phyloP scores from a whole-genome alignment of 1,284 basidiomycete species.

The Cutaneotrichosporon curvatum region DNA sequence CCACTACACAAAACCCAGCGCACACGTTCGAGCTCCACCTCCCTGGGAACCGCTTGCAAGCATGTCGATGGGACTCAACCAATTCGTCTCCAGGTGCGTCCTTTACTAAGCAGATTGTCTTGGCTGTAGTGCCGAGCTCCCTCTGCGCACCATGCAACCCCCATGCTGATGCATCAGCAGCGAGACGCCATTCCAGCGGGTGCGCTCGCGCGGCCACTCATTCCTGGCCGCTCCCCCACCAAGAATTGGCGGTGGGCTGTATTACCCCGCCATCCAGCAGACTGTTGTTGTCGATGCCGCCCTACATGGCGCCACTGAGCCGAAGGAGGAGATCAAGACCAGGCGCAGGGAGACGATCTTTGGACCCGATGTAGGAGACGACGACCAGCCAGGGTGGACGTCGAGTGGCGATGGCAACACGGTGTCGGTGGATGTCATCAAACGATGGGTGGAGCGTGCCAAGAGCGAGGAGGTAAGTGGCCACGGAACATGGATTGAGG shows the following conservation, averaged over 20 bases:
- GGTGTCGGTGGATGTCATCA: slow-evolving; percentile 68
- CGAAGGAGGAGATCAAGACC: slow-evolving; percentile 36
- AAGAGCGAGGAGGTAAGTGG: slow-evolving; percentile 59
- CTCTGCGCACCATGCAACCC: too few species aligned
- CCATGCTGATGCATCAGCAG: too few species aligned
- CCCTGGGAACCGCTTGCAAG: too few species aligned
- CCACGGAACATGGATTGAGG: not conserved
- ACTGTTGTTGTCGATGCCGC: slow-evolving; percentile 41
- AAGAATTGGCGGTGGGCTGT: not conserved
- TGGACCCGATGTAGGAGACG: slow-evolving; percentile 63
- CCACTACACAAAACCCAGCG: too few species aligned
- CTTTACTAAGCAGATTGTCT: too few species aligned
- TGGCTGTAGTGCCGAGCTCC: too few species aligned
- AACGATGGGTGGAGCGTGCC: slow-evolving; percentile 71
- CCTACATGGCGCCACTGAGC: slow-evolving; percentile 3
- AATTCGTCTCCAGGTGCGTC: too few species aligned
- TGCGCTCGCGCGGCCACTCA: slow-evolving; percentile 3
- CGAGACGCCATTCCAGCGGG: not conserved
- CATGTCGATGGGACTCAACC: too few species aligned
- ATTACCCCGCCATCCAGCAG: slow-evolving; percentile 28
- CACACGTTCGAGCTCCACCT: too few species aligned
- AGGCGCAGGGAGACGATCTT: slow-evolving; percentile 59
- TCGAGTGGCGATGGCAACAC: slow-evolving; percentile 43
- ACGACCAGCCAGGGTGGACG: slow-evolving; percentile 44
- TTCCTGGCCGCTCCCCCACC: not conserved